These are phyloP conservation scores for Beauveria sp. DNA, from an alignment of 2,329 filamentous ascomycete species.

Conservation along the genomic window DNA sequence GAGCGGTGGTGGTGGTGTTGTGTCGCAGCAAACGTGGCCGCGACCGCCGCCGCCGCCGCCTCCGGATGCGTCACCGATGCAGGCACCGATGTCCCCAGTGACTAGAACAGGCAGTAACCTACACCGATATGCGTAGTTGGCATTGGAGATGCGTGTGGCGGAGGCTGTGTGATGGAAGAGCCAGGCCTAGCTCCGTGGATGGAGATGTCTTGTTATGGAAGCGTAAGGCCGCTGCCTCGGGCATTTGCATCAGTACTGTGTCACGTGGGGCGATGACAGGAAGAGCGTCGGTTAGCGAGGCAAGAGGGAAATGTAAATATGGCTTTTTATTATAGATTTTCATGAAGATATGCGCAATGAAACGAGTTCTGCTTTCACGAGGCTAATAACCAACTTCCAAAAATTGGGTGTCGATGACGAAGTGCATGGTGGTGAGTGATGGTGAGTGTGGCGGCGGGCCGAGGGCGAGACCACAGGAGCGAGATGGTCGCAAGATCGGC, in stretches of 20 bases:
- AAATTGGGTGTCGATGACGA: too few species aligned
- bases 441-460: too few species aligned
- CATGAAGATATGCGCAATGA: background rate
- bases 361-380: background rate
- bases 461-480: too few species aligned
- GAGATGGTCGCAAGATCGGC: too few species aligned
- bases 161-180: background rate
- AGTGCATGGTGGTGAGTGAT: too few species aligned
- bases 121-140: constrained; percentile 1
- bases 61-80: background rate
- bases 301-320: too few species aligned
- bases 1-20: background rate
- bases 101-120: constrained; percentile 6
- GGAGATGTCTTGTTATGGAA: background rate
- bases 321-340: background rate
- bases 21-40: background rate
- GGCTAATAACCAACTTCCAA: background rate
- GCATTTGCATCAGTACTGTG: background rate
- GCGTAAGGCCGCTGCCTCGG: background rate
- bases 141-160: background rate
- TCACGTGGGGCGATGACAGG: background rate
- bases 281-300: background rate
- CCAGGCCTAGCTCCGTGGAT: background rate
- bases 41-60: background rate
- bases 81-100: background rate